A percentile compares a stretch with the other conserved stretches of the same genome.
Conservation (phyloP, 2,329 filamentous ascomycete genomes). For the Cadophora malorum region DNA sequence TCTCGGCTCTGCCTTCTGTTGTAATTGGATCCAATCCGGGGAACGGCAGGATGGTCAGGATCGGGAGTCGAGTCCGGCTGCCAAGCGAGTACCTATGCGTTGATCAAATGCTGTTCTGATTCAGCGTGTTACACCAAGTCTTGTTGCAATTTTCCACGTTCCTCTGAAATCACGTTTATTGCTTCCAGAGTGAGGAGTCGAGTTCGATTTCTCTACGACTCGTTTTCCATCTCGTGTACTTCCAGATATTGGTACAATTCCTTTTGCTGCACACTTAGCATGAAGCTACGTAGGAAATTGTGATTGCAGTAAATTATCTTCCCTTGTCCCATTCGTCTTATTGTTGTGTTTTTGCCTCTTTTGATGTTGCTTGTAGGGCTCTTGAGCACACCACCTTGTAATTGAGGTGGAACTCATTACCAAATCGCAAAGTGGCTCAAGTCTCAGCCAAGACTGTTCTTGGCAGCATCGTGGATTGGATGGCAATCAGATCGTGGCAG, state of each 20-base stretch:
- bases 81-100: constrained; percentile 10
- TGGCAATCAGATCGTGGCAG: not conserved
- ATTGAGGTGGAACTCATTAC: constrained; percentile 14
- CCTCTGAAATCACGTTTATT: not conserved
- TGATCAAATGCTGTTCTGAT: constrained; percentile 12
- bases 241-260: not conserved
- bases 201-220: not conserved
- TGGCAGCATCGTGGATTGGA: constrained; percentile 4
- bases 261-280: not conserved
- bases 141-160: constrained; percentile 4
- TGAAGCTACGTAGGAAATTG: not conserved
- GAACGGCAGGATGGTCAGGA: not conserved
- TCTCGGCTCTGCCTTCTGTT: constrained; percentile 9
- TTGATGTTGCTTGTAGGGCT: not conserved
- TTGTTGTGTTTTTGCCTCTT: not conserved
- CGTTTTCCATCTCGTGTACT: not conserved
- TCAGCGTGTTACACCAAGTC: not conserved
- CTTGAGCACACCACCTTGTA: not conserved
- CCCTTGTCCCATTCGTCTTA: not conserved
- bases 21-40: not conserved
- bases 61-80: constrained; percentile 2
- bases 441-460: constrained; percentile 7
- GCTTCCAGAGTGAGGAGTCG: not conserved
- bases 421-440: constrained; percentile 1
- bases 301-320: not conserved